Percentiles rank a stretch among this genome's conserved stretches.
Conservation (phyloP, 345 rosid species). For the Eucalyptus cloeziana region DNA sequence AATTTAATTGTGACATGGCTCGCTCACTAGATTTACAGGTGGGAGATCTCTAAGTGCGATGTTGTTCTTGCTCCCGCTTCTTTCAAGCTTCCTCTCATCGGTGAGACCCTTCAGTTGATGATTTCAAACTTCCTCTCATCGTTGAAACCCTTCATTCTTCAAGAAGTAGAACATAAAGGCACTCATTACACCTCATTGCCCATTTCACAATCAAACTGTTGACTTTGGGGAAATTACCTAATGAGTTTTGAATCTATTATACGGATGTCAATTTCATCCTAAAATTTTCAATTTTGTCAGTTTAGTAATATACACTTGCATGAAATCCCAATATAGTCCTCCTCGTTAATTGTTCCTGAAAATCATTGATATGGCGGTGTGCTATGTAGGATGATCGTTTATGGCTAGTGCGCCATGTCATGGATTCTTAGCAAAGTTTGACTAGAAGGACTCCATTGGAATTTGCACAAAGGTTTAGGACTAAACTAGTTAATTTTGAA, state of each 20-base stretch:
- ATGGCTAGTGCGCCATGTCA: too few species aligned
- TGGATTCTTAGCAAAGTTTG: not conserved
- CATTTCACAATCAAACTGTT: not conserved
- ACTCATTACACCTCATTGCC: not conserved
- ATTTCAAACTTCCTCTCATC: conserved; percentile 8
- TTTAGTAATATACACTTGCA: not conserved
- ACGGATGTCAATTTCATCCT: accelerated
- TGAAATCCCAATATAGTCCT: accelerated
- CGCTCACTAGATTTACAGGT: not conserved
- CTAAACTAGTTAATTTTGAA: accelerated
- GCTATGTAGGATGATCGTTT: accelerated
- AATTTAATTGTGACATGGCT: not conserved
- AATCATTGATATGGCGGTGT: accelerated
- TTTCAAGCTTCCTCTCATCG: conserved; percentile 12
- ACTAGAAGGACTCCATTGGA: accelerated
- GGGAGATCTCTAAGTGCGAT: conserved; percentile 1
- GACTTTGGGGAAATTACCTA: not conserved
- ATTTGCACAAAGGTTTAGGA: accelerated
- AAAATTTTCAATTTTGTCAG: not conserved
- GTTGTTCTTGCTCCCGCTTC: conserved; percentile 15
- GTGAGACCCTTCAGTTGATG: conserved; percentile 7
- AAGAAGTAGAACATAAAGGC: conserved; percentile 5
- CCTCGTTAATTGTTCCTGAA: accelerated
- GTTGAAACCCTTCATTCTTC: conserved; percentile 14
- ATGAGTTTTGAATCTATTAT: not conserved